Evolutionary conservation across 371 early-diverging fungal species (phyloP).

Genomic region (Mucor mucedo): DNA sequence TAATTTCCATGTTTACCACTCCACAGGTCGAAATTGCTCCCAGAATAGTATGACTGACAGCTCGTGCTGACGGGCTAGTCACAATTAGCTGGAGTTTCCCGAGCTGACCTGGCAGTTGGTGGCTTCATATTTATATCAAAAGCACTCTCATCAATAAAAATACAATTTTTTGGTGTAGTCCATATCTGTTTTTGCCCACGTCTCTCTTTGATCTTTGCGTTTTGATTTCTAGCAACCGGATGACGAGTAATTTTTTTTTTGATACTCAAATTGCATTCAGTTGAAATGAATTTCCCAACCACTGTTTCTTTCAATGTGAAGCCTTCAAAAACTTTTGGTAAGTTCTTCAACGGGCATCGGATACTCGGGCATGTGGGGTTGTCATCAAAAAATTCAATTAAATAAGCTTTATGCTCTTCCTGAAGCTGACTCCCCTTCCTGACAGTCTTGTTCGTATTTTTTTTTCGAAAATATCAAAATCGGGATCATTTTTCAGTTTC

Average conservation of each 20-base stretch:
- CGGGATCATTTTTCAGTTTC: conserved; percentile 17
- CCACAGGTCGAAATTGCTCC: conserved; percentile 6
- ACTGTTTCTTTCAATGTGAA: conserved; percentile 8
- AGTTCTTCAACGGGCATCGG: conserved; percentile 15
- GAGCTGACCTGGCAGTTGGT: conserved; percentile 11
- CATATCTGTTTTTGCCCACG: too few relatives aligned
- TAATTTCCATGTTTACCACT: too few relatives aligned
- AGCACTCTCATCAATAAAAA: too few relatives aligned
- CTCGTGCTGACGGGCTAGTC: conserved; percentile 13
- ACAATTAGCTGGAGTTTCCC: conserved; percentile 20
- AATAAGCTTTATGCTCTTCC: conserved; percentile 19
- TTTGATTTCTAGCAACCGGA: too few relatives aligned
- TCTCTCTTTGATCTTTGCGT: too few relatives aligned
- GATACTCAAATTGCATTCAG: conserved; percentile 13
- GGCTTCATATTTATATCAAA: not conserved
- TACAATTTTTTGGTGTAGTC: too few relatives aligned
- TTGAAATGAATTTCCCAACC: conserved; percentile 9
- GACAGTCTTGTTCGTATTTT: conserved; percentile 14
- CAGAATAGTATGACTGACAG: conserved; percentile 18
- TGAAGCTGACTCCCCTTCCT: conserved; percentile 10
- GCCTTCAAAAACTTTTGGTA: conserved; percentile 4
- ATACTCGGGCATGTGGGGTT: conserved; percentile 5
- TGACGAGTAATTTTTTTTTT: conserved; percentile 1
- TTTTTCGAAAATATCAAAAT: not conserved
- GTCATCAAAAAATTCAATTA: not conserved